These are phyloP conservation scores for Phylloporus scabripes DNA, from an alignment of 768 basidiomycete species.

Conservation along the genomic window DNA sequence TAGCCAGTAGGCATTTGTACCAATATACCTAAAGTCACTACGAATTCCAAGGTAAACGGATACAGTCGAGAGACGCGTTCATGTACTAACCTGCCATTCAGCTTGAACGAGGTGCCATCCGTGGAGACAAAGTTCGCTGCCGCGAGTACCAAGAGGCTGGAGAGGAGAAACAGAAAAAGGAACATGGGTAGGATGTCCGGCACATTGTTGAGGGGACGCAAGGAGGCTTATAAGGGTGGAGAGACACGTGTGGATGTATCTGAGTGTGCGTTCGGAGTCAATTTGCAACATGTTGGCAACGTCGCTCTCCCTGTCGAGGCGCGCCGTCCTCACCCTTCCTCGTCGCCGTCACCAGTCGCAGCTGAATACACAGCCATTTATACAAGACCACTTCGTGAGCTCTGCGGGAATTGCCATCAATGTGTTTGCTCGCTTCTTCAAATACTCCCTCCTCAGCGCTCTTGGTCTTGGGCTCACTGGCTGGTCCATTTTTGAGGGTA, in stretches of 20 bases:
- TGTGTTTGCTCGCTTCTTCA: slow-evolving; percentile 43
- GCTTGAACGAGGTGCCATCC: slow-evolving; percentile 41
- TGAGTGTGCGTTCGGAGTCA: too few relatives aligned
- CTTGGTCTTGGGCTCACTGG: slow-evolving; percentile 41
- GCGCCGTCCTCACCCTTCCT: background rate
- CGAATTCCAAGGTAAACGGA: slow-evolving; percentile 15
- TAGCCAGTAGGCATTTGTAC: slow-evolving; percentile 69
- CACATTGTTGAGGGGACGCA: background rate
- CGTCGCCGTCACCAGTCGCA: slow-evolving; percentile 18
- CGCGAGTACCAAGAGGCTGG: slow-evolving; percentile 27
- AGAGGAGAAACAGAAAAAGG: slow-evolving; percentile 25
- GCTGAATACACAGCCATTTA: slow-evolving; percentile 11
- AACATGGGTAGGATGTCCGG: slow-evolving; percentile 32
- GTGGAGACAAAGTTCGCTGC: slow-evolving; percentile 41
- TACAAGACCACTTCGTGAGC: slow-evolving; percentile 32
- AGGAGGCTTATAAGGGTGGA: background rate
- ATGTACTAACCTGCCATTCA: slow-evolving; percentile 47
- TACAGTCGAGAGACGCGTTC: background rate
- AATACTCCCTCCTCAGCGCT: slow-evolving; percentile 44
- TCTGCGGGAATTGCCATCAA: slow-evolving; percentile 38
- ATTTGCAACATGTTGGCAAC: background rate
- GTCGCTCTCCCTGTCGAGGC: slow-evolving; percentile 1
- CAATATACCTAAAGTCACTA: slow-evolving; percentile 40
- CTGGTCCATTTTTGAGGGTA: slow-evolving; percentile 45
- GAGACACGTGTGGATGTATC: background rate